Base-by-base conservation (phyloP, 2,329 filamentous ascomycete genomes). In the Cladobotryum mycophilum region DNA sequence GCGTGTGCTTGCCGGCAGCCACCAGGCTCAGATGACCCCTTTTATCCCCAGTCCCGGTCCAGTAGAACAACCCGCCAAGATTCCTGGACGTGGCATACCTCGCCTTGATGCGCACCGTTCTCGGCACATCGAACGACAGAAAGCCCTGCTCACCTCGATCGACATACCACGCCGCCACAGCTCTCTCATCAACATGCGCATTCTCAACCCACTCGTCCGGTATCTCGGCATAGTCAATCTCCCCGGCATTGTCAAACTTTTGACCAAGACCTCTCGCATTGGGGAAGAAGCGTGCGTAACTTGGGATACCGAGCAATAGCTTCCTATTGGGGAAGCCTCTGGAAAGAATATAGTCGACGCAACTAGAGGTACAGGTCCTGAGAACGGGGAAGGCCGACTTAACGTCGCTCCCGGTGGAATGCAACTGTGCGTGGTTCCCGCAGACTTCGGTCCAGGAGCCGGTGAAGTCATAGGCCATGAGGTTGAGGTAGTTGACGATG, bases 401-500 rank as follows among this genome's bases (percentile, higher is more conserved):
- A 14, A 56, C 51, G 18, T 59, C 51, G 1, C 57, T 54, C 3
- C 56, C 59, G 2, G 74, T 74, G 0, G 75, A 68, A 47, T 75
- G 74, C 0, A 87, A 75, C 59, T 84, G 81, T 2, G 83, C 79
- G 36, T 86, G 83, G 60, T 86, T 81, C 12, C 82, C 84, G 9
- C 76, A 78, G 30, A 78, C 74, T 18, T 71, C 64, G 2, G 75
- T 76, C 84, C 83, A 86, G 7, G 80, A 74, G 0, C 84, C 84
- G 0, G 76, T 74, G 57, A 85, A 85, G 63, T 87, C 84, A 61
- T 87, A 87, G 12, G 77, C 74, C 84, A 87, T 87, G 41, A 87
- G 70, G 59, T 86, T 85, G 54, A 86, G 68, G 58, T 79, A 71
- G 62, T 86, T 81, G 42, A 86, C 71, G 36, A 79, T 67, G 3